These are phyloP conservation scores for Trichosporon sp. DNA, from an alignment of 1,284 basidiomycete species.

Conservation along the genomic window DNA sequence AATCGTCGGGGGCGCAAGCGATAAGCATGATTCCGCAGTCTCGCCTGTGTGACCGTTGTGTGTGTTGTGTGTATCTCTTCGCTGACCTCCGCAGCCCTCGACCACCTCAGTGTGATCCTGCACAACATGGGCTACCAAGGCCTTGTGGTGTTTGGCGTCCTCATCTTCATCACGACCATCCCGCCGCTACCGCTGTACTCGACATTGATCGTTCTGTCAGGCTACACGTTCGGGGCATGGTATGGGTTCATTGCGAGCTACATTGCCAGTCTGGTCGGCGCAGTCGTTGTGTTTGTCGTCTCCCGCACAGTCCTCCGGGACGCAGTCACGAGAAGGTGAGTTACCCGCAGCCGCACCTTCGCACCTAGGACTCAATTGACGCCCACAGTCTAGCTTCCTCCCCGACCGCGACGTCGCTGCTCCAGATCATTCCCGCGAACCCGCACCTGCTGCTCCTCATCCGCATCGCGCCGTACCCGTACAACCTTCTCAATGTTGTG, in stretches of 20 bases:
- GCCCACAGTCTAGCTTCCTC: slow-evolving; percentile 31
- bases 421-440: slow-evolving; percentile 42
- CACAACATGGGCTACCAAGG: slow-evolving; percentile 39
- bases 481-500: slow-evolving; percentile 54
- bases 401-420: slow-evolving; percentile 36
- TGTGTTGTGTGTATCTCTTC: neutral
- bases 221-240: slow-evolving; percentile 52
- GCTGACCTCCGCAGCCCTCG: slow-evolving; percentile 32
- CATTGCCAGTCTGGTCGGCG: slow-evolving; percentile 49
- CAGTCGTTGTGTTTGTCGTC: slow-evolving; percentile 50
- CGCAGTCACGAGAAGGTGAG: slow-evolving; percentile 37
- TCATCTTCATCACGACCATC: slow-evolving; percentile 47
- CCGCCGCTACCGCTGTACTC: slow-evolving; percentile 53
- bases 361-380: too few species aligned
- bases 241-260: slow-evolving; percentile 52
- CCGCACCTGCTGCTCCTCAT: slow-evolving; percentile 52
- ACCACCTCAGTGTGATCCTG: slow-evolving; percentile 37
- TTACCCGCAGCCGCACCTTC: neutral
- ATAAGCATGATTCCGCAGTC: neutral
- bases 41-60: neutral
- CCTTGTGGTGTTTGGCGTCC: slow-evolving; percentile 42
- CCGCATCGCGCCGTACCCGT: slow-evolving; percentile 52
- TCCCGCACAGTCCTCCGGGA: slow-evolving; percentile 39
- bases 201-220: slow-evolving; percentile 52
- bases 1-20: neutral